Conservation (phyloP, 139 green algal genomes). For the Microglena sp. region DNA sequence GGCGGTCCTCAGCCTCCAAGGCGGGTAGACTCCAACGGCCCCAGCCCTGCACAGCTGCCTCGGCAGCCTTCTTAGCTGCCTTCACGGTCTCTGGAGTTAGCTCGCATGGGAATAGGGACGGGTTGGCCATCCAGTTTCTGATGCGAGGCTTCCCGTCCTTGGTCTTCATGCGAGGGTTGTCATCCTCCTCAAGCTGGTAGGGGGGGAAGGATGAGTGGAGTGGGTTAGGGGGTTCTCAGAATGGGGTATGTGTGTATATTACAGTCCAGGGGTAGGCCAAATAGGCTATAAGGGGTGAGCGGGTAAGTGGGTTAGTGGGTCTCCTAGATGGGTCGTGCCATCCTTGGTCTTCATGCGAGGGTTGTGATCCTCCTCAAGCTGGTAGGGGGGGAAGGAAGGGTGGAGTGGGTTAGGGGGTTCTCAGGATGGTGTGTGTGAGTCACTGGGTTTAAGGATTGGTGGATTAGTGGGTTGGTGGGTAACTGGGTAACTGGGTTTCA, state of each 20-base stretch:
- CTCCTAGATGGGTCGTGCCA: conserved; percentile 16
- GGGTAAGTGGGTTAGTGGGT: conserved; percentile 33
- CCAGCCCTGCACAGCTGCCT: conserved; percentile 36
- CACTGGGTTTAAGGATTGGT: too few species aligned
- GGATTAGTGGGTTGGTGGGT: conserved; percentile 33
- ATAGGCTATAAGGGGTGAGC: too few species aligned
- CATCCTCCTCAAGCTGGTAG: too few species aligned
- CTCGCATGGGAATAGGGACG: conserved; percentile 79
- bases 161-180: conserved; percentile 7
- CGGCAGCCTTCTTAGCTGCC: conserved; percentile 21
- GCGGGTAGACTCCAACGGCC: conserved; percentile 50
- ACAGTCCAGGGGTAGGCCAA: too few species aligned
- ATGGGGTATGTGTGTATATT: not conserved
- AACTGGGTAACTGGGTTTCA: too few species aligned
- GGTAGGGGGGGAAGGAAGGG: too few species aligned
- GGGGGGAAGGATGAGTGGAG: too few species aligned
- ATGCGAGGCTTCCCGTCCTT: conserved; percentile 14
- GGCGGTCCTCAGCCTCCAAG: conserved; percentile 84
- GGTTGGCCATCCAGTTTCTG: conserved; percentile 32
- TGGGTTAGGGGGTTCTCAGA: too few species aligned
- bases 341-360: conserved; percentile 1
- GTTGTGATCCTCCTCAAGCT: conserved; percentile 18
- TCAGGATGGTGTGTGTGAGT: not conserved
- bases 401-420: too few species aligned
- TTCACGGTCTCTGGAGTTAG: conserved; percentile 27